phyloP scores from a whole-genome alignment of 164 flowering plant species.

The Paratinospora sagittata region DNA sequence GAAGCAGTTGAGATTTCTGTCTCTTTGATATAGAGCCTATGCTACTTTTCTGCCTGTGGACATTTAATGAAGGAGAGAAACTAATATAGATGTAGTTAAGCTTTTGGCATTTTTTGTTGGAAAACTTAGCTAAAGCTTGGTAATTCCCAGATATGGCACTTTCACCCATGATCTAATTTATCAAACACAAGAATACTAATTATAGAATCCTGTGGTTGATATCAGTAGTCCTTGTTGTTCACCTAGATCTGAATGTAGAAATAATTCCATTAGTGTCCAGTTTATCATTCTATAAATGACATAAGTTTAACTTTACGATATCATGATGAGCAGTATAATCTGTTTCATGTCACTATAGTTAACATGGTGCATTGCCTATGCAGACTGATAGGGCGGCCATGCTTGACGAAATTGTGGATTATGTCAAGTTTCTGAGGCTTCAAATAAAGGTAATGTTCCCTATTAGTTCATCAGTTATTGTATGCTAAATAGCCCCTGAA shows the following conservation, averaged over 20 bases:
- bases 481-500: not conserved
- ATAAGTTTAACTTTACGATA: not conserved
- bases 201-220: not conserved
- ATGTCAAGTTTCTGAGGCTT: constrained; percentile 35
- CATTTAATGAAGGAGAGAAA: not conserved
- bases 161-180: too few relatives aligned
- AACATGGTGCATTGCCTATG: constrained; percentile 7
- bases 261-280: not conserved
- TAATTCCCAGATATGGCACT: too few relatives aligned
- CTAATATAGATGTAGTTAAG: not conserved
- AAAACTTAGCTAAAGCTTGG: not conserved
- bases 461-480: not conserved
- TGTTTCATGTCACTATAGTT: not conserved
- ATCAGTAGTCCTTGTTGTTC: not conserved
- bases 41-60: not conserved
- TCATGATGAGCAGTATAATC: not conserved
- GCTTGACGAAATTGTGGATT: constrained; percentile 43
- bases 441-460: constrained; percentile 33
- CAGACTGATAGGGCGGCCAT: constrained; percentile 45
- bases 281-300: not conserved
- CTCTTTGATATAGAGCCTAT: not conserved
- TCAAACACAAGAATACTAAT: too few relatives aligned
- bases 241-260: not conserved
- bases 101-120: not conserved
- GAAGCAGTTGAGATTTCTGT: not conserved